Evolutionary conservation across 805 yeast species (phyloP), one percentile per base, ranked within the genome.

Genomic region (Ogataea trehalophila): DNA sequence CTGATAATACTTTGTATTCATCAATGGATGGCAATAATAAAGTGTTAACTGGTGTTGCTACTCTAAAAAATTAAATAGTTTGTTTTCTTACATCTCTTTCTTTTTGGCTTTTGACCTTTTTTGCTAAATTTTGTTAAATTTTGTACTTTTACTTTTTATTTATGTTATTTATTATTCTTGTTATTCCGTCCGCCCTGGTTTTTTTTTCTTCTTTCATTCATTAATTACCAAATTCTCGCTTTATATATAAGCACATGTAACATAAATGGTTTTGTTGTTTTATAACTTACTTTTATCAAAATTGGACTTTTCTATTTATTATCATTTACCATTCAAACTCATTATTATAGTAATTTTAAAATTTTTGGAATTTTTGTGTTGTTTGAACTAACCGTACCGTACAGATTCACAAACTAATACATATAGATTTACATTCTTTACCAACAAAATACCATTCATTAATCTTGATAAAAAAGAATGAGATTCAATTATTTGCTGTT

Each of bases 1-100:
- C 61, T 5, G 60, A 54, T 38, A 48, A 41, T 41, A 58, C 62
- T 8, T 36, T 57, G 37, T 50, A 44, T 20, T 39, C 52, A n/a
- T 36, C 44, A 11, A 43, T 44, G 3, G 43, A 40, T 26, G 49
- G 26, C 4, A 26, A 26, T 17, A 6, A 16, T 14, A 26, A 22
- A 22, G 33, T 15, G 33, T 6, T 26, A 26, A 39, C 13, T 15
- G 26, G 16, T 33, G 22, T 39, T n/a, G 17, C 9, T 39, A 23
- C 18, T 39, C 26, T 39, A n/a, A n/a, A n/a, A n/a, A n/a, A n/a
- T n/a, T 18, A 15, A 22, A 20, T 18, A 5, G 9, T 15, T 22
- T 37, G 13, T 37, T 37, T 20, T 20, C 9, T 20, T 37, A 20
- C 15, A 6, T 33, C n/a, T 33, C 16, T 7, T 33, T 33, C 8